Conservation (phyloP, 2,329 filamentous ascomycete species). For the Aureobasidium vineae region DNA sequence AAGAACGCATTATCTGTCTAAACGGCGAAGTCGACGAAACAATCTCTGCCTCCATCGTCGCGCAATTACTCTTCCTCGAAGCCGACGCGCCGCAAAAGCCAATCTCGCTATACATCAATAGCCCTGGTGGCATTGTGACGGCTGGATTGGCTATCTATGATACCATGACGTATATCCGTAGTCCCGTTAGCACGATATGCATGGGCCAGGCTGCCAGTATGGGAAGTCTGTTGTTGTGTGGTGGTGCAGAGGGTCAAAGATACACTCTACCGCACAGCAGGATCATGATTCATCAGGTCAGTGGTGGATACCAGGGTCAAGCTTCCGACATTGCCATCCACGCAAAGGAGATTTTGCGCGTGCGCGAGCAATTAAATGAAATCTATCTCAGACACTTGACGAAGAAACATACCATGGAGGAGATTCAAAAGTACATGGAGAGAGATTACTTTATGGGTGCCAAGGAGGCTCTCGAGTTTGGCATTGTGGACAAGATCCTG, state of each 20-base stretch:
- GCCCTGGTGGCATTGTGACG: constrained; percentile 86
- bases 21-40: constrained; percentile 90
- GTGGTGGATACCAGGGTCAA: constrained; percentile 68
- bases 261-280: constrained; percentile 90
- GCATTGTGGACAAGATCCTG: constrained; percentile 89
- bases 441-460: constrained; percentile 92
- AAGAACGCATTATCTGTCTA: constrained; percentile 88
- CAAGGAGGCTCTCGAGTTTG: constrained; percentile 81
- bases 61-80: constrained; percentile 96
- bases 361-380: constrained; percentile 80
- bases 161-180: constrained; percentile 95
- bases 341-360: constrained; percentile 89
- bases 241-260: constrained; percentile 78
- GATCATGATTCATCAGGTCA: constrained; percentile 97
- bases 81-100: constrained; percentile 92
- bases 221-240: constrained; percentile 84
- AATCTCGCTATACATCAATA: constrained; percentile 98
- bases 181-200: constrained; percentile 91
- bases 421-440: constrained; percentile 95
- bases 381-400: constrained; percentile 89
- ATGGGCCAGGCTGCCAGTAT: constrained; percentile 93
- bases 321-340: constrained; percentile 90
- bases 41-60: constrained; percentile 89
- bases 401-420: constrained; percentile 66
- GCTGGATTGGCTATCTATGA: constrained; percentile 90